These are phyloP conservation scores for Schoenoplectus tabernaemontani DNA, from an alignment of 202 grass and related monocot species.

Conservation along the genomic window DNA sequence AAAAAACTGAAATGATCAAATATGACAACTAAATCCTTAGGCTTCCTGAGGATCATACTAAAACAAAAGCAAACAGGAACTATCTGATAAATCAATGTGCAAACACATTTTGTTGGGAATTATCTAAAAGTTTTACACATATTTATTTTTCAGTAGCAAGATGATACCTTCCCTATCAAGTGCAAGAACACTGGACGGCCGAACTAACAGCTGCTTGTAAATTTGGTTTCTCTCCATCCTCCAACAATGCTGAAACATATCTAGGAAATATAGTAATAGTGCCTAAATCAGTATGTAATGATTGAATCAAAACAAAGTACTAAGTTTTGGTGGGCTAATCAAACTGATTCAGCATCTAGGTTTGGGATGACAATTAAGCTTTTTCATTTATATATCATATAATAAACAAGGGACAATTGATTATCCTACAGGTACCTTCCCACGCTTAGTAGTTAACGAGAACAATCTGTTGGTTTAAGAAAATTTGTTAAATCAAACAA, in stretches of 20 bases:
- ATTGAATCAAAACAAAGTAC: neutral
- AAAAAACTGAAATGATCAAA: slow-evolving; percentile 43
- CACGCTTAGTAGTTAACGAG: neutral
- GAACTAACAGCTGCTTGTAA: slow-evolving; percentile 62
- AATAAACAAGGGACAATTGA: neutral
- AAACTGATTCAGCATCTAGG: neutral
- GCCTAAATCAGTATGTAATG: neutral
- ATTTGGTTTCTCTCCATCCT: slow-evolving; percentile 59
- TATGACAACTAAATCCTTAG: neutral
- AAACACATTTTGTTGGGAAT: neutral
- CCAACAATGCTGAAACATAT: slow-evolving; percentile 82
- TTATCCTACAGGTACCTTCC: neutral
- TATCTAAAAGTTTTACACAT: neutral
- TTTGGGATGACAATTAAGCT: neutral
- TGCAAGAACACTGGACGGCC: slow-evolving; percentile 86
- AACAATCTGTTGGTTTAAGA: neutral
- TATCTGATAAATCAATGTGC: neutral
- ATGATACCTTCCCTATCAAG: slow-evolving; percentile 85
- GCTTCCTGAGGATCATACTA: neutral
- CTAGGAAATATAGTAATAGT: slow-evolving; percentile 29
- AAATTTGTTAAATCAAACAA: neutral
- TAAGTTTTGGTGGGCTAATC: neutral
- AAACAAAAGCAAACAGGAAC: neutral
- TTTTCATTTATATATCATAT: neutral
- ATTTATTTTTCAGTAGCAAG: neutral